phyloP scores from a whole-genome alignment of 805 yeast genomes.

The Candida odintsovae region DNA sequence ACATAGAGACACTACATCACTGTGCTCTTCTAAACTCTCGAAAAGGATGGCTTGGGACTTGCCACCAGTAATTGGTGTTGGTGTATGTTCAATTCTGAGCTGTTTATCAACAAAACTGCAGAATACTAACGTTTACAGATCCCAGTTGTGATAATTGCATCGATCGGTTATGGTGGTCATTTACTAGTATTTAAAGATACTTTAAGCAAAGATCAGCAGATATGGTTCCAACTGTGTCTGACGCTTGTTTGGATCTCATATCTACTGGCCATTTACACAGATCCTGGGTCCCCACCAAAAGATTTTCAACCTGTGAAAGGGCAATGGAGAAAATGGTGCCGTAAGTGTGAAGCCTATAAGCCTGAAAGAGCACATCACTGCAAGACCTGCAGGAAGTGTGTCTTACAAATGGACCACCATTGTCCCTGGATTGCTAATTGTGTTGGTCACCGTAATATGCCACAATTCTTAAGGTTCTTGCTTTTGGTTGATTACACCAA shows the following conservation, averaged over 20 bases:
- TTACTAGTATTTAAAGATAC: conserved; percentile 44
- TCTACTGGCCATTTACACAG: conserved; percentile 52
- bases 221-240: conserved; percentile 41
- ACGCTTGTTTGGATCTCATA: conserved; percentile 72
- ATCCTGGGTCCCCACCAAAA: conserved; percentile 66
- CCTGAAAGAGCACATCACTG: conserved; percentile 89
- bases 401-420: conserved; percentile 91
- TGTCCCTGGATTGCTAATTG: conserved; percentile 93
- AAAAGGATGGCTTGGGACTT: conserved; percentile 13
- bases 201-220: conserved; percentile 33
- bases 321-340: conserved; percentile 66
- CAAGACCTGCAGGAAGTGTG: conserved; percentile 64
- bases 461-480: conserved; percentile 76
- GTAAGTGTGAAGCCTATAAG: conserved; percentile 64
- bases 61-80: conserved; percentile 17
- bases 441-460: conserved; percentile 72
- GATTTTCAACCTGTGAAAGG: conserved; percentile 36
- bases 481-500: conserved; percentile 56
- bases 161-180: conserved; percentile 60
- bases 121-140: conserved; percentile 33
- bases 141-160: conserved; percentile 55
- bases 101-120: neutral
- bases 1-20: too few species aligned
- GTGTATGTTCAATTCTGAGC: conserved; percentile 8
- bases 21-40: neutral